Base-by-base conservation (phyloP, 345 rosid species). In the Gossypium thurberi region DNA sequence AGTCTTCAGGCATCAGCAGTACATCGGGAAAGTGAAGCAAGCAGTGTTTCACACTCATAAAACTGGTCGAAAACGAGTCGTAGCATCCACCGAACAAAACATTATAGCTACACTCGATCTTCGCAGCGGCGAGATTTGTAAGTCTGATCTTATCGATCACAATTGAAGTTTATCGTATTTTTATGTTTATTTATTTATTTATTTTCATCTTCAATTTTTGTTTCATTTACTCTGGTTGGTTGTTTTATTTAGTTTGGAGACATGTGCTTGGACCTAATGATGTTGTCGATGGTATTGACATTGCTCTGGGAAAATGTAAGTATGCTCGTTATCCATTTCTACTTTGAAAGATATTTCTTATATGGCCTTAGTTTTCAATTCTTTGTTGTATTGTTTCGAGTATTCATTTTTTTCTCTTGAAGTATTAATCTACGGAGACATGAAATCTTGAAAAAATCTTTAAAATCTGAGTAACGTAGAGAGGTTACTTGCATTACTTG, bases 31-130 rank as follows among this genome's bases (percentile, higher is more conserved):
- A 82, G 97, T 95, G 82, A 88, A 90, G 82, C 90, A 91, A 55
- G 99, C 99, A 0, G 97, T 95, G 53, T 95, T 95, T 75, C 99
- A 88, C 80, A 89, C 99, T n/a, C 99, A 95, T 71, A 95, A 92
- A 85, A 85, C 97, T 37, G 97, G 97, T 18, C 77, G 98, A 71
- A 95, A 92, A 87, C 96, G 98, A 57, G 97, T 95, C 15, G 78
- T 92, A 23, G 96, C 92, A 48, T 92, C 96, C 6, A 95, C 99
- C 0, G 94, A 91, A 74, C 93, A 92, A 89, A 91, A 92, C 71
- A 90, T 87, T 69, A 81, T 95, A 44, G 98, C 98, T 8, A 92
- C 99, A 9, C 97, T 95, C 65, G 99, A 95, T 89, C 94, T 95
- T 62, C 90, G 98, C 28, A 93, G 70, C 10, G 98, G 97, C 59